Conservation (phyloP, 768 basidiomycete species). For the Wakefieldia striispora region DNA sequence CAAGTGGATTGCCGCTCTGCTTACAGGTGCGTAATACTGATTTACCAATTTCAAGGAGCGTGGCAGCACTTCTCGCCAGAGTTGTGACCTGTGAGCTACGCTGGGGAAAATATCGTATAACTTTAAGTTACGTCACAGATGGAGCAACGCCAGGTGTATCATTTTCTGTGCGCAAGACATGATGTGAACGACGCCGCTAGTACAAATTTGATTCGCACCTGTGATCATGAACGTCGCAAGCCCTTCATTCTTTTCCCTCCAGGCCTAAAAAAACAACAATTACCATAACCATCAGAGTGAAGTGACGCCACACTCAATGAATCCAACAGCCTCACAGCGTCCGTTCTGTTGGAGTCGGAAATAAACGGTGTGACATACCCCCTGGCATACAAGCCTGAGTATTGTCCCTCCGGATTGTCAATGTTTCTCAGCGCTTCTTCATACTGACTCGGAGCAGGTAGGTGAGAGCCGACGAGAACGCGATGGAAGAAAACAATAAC, state of each 20-base stretch:
- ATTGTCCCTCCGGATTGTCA: constrained; percentile 53
- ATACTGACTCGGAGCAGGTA: constrained; percentile 53
- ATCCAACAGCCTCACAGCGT: constrained; percentile 59
- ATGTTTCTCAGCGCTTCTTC: constrained; percentile 67
- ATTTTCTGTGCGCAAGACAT: constrained; percentile 50
- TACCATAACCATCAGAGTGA: constrained; percentile 32
- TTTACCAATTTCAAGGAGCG: constrained; percentile 77
- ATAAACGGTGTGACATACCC: constrained; percentile 72
- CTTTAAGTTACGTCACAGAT: constrained; percentile 75
- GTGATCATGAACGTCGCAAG: constrained; percentile 83
- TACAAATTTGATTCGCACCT: constrained; percentile 42
- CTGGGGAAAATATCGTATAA: constrained; percentile 15
- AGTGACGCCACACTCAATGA: constrained; percentile 21
- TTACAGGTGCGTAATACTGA: constrained; percentile 50
- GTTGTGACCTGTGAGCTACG: constrained; percentile 28
- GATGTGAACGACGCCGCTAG: constrained; percentile 16
- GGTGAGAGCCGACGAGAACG: constrained; percentile 22
- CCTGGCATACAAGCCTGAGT: constrained; percentile 58
- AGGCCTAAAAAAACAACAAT: constrained; percentile 53
- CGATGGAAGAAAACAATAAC: constrained; percentile 37
- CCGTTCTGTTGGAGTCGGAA: constrained; percentile 83
- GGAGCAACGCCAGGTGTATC: constrained; percentile 59
- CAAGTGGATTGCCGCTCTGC: constrained; percentile 26
- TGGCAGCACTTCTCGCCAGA: constrained; percentile 70
- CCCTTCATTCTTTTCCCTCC: constrained; percentile 77